These are phyloP conservation scores for Curvularia sp. DNA, from an alignment of 2,329 filamentous ascomycete genomes.

Conservation along the genomic window DNA sequence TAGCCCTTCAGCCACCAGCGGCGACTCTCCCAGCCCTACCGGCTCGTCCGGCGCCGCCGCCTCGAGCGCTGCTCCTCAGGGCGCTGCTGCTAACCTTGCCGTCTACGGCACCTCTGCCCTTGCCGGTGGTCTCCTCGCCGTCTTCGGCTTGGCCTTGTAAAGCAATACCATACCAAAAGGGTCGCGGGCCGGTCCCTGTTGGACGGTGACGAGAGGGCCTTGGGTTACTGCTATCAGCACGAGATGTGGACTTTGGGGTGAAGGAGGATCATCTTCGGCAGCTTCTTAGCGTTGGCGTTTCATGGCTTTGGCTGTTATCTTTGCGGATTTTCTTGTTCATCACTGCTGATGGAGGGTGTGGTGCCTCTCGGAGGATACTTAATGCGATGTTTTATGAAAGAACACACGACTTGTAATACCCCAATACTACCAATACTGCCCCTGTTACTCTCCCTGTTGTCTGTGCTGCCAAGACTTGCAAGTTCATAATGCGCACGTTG, in stretches of 20 bases:
- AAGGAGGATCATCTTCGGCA: constrained; percentile 27
- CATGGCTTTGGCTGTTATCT: constrained; percentile 28
- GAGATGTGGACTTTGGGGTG: constrained; percentile 18
- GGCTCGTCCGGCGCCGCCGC: constrained; percentile 35
- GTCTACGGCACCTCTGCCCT: constrained; percentile 61
- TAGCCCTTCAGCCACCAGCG: constrained; percentile 29
- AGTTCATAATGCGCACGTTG: too few species aligned
- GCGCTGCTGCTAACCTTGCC: constrained; percentile 55
- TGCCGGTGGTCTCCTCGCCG: constrained; percentile 61
- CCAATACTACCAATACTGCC: constrained; percentile 32
- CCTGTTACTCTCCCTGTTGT: constrained; percentile 17
- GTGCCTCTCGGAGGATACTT: constrained; percentile 32
- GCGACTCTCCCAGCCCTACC: constrained; percentile 36
- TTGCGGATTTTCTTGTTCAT: constrained; percentile 29
- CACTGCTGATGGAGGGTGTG: constrained; percentile 23
- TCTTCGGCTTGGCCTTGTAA: constrained; percentile 66
- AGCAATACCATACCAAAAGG: constrained; percentile 18
- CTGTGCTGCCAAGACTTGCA: background rate
- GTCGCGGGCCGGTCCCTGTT: constrained; percentile 38
- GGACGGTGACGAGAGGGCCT: constrained; percentile 33
- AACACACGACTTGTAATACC: constrained; percentile 46
- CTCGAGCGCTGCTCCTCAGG: constrained; percentile 25
- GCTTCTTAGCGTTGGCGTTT: constrained; percentile 40
- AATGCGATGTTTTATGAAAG: constrained; percentile 46
- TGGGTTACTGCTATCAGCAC: constrained; percentile 26